Percentiles rank a stretch among this genome's conserved stretches.
Conservation (phyloP, 73 alveolate genomes). For the Paramecium tetraurelia region DNA sequence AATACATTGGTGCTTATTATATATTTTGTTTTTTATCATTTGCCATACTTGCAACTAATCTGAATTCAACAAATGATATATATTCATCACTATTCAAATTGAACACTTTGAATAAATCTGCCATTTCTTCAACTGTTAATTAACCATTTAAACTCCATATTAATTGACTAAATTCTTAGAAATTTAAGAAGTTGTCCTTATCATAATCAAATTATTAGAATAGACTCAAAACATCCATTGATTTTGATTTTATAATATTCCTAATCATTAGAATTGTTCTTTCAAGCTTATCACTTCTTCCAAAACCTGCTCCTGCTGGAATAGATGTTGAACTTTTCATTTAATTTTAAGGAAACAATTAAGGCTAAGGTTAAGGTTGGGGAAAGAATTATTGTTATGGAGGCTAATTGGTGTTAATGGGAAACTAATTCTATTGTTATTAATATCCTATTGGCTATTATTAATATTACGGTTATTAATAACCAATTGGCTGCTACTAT, state of each 20-base stretch:
- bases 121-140: neutral
- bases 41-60: conserved; percentile 11
- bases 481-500: neutral
- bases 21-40: neutral
- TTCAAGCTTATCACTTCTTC: neutral
- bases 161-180: neutral
- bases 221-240: neutral
- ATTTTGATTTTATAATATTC: neutral
- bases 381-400: neutral
- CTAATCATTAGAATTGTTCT: neutral
- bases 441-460: neutral
- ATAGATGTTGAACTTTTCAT: neutral
- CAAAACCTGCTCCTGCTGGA: conserved; percentile 21
- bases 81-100: neutral
- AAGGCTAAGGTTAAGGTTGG: neutral
- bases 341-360: neutral
- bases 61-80: neutral
- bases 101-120: neutral
- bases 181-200: neutral
- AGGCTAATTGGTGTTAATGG: neutral
- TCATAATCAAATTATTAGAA: neutral
- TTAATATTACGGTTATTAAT: neutral
- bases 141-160: neutral
- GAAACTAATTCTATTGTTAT: neutral
- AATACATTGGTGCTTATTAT: neutral